These are phyloP conservation scores for Cadophora sp. DNA, from an alignment of 2,329 filamentous ascomycete genomes.

Conservation along the genomic window DNA sequence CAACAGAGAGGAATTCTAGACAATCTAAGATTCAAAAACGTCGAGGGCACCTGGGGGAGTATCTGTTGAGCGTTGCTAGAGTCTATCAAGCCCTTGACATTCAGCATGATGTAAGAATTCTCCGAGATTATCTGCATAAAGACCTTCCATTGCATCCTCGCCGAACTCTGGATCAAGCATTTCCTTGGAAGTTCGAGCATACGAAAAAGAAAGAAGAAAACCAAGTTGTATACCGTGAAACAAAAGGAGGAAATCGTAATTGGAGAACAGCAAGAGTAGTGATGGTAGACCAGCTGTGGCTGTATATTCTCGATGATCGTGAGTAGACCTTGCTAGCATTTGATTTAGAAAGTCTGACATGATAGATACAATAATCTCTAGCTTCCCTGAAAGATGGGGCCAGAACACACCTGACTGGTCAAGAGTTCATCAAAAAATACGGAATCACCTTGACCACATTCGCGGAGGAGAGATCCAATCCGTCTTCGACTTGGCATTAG, in stretches of 20 bases:
- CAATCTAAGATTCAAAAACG: no score
- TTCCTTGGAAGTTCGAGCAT: constrained; percentile 48
- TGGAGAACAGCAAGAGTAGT: constrained; percentile 38
- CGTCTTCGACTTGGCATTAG: constrained; percentile 47
- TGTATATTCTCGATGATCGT: constrained; percentile 49
- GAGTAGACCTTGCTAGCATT: constrained; percentile 14
- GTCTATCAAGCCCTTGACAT: constrained; percentile 34
- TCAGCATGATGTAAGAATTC: constrained; percentile 32
- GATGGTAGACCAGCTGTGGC: constrained; percentile 54
- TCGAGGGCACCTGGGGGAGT: constrained; percentile 16
- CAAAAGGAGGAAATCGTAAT: constrained; percentile 19
- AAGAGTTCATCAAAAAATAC: constrained; percentile 49
- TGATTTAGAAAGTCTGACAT: background rate
- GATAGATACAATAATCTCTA: constrained; percentile 49
- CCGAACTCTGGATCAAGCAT: constrained; percentile 53
- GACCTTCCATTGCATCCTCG: constrained; percentile 49
- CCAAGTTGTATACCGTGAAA: constrained; percentile 37
- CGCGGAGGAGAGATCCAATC: constrained; percentile 44
- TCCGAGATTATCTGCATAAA: constrained; percentile 28
- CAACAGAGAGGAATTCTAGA: no score
- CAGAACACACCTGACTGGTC: constrained; percentile 49
- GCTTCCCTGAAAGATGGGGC: constrained; percentile 51
- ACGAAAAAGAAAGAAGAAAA: constrained; percentile 47
- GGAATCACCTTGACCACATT: constrained; percentile 41
- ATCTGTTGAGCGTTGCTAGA: constrained; percentile 29